Conservation (phyloP, 139 green algal genomes). For the Ulvella scutata region DNA sequence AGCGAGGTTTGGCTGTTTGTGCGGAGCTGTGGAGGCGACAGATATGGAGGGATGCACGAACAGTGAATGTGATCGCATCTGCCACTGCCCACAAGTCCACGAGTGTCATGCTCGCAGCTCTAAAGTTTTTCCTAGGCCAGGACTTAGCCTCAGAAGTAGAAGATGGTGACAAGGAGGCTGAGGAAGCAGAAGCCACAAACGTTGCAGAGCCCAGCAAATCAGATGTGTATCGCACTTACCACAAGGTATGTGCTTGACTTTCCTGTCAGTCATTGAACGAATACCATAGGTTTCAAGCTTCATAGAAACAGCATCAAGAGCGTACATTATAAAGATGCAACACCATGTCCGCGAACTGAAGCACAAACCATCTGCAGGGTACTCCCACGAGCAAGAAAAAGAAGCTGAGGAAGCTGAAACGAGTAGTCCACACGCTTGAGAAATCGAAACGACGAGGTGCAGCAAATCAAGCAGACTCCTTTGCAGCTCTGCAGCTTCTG, state of each 20-base stretch:
- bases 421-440: slow-evolving; percentile 62
- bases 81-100: slow-evolving; percentile 50
- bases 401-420: slow-evolving; percentile 86
- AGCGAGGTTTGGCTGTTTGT: slow-evolving; percentile 77
- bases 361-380: slow-evolving; percentile 45
- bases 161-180: slow-evolving; percentile 25
- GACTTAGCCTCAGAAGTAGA: slow-evolving; percentile 32
- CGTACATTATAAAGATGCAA: no score
- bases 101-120: slow-evolving; percentile 64
- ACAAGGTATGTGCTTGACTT: slow-evolving; percentile 61
- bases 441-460: slow-evolving; percentile 30
- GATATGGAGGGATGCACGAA: slow-evolving; percentile 89
- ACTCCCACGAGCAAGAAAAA: slow-evolving; percentile 76
- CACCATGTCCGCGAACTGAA: no score
- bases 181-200: slow-evolving; percentile 33
- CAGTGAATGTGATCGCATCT: slow-evolving; percentile 82
- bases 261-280: no score
- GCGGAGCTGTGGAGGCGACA: slow-evolving; percentile 83
- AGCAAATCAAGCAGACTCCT: slow-evolving; percentile 30
- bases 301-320: no score
- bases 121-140: slow-evolving; percentile 96
- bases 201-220: slow-evolving; percentile 35
- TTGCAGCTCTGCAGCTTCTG: slow-evolving; percentile 90
- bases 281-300: no score
- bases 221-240: slow-evolving; percentile 71